Evolutionary conservation across 352 stramenopile genomes (phyloP), one percentile per base, ranked within the genome.

Genomic region (Globisporangium rhizosaccharum): DNA sequence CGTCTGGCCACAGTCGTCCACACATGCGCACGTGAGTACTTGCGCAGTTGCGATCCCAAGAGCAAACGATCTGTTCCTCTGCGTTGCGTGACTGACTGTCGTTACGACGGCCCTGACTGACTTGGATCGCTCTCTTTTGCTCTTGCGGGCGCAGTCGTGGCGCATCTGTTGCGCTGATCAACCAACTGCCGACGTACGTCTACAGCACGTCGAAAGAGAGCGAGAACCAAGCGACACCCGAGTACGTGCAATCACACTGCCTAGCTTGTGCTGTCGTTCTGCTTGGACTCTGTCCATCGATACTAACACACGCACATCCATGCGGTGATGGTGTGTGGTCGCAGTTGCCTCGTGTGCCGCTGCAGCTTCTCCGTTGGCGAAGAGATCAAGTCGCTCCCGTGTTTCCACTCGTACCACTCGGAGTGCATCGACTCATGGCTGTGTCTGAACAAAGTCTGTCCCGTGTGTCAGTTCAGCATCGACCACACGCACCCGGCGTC

Each of bases 361-460:
- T 89, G 89, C 53, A 72, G 90, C 37, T 98, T 97, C 56, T 69
- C 83, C 61, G 67, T 85, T 12, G 90, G 90, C 41, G 93, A 98
- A 52, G 79, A 96, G 67, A 90, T 98, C 70, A 95, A 96, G 66
- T 96, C 88, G 36, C 68, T 98, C 51, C 92, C 92, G 30, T 98
- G 93, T 66, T 96, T 96, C 61, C 93, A 98, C 64, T 94, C 83
- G 36, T 97, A 98, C 62, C 93, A 98, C 69, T 92, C 80, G 61
- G 83, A 95, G 39, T 98, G 93, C 67, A 87, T 98, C 50, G 92
- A 97, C 67, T 85, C 79, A 57, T 98, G 93, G 93, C 73, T 98
- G 9, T 79, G 71, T n/a, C 72, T 92, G 14, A 96, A 97, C 77
- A 94, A 94, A 61, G 87, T 92, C 18, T 98, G 93, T 61, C 93